Evolutionary conservation across 208 protist species (phyloP).

Genomic region (Acanthamoeba triangularis): DNA sequence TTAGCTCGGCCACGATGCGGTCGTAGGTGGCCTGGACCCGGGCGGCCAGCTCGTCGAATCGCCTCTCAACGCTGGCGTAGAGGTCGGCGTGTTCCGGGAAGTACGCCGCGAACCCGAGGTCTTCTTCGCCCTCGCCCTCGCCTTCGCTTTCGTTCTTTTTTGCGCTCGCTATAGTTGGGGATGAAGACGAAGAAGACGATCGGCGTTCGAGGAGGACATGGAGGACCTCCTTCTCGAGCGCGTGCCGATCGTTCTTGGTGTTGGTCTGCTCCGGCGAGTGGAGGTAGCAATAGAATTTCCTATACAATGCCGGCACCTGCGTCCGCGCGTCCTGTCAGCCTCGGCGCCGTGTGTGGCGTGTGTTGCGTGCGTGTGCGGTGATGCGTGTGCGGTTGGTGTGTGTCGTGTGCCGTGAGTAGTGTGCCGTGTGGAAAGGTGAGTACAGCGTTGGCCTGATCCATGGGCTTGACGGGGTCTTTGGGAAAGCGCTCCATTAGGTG

Average conservation of each 20-base stretch:
- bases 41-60: constrained; percentile 12
- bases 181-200: not conserved
- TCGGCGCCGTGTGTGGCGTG: not conserved
- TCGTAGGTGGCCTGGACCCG: not conserved
- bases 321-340: not conserved
- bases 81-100: constrained; percentile 25
- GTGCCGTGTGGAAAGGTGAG: not conserved
- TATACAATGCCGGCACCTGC: constrained; percentile 42
- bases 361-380: too few relatives aligned
- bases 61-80: not conserved
- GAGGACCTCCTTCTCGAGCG: constrained; percentile 39
- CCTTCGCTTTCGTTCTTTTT: not conserved
- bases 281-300: constrained; percentile 47
- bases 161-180: not conserved
- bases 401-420: not conserved
- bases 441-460: constrained; percentile 22
- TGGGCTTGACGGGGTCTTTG: constrained; percentile 21
- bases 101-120: not conserved
- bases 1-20: not conserved
- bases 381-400: not conserved
- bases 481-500: constrained; percentile 20
- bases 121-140: not conserved
- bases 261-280: constrained; percentile 57
- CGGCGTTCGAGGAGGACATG: constrained; percentile 5
- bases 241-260: constrained; percentile 7